Percentiles rank a stretch among this genome's conserved stretches.
These are phyloP conservation scores for Verbascum thapsus DNA, from an alignment of 257 asterid genomes.

Conservation along the genomic window DNA sequence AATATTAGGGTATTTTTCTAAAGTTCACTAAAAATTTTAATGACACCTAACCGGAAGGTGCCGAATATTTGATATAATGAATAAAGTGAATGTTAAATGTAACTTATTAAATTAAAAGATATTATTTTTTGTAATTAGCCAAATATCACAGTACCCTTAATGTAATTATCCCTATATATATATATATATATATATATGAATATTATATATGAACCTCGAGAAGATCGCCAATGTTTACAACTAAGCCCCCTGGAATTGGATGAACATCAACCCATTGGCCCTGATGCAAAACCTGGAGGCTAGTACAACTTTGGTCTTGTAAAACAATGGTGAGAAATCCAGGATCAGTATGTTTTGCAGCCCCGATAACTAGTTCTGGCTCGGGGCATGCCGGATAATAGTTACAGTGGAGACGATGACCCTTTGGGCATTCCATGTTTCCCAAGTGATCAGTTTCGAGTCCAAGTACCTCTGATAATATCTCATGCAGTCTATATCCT, in stretches of 20 bases:
- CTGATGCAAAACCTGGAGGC: conserved; percentile 36
- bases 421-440: conserved; percentile 34
- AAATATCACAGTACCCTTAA: too few species aligned
- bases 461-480: conserved; percentile 29
- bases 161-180: too few species aligned
- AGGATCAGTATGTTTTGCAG: conserved; percentile 35
- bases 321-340: conserved; percentile 45
- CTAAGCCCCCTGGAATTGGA: conserved; percentile 34
- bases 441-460: conserved; percentile 30
- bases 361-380: conserved; percentile 40
- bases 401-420: conserved; percentile 29
- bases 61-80: too few species aligned
- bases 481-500: conserved; percentile 3
- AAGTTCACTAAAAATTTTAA: too few species aligned
- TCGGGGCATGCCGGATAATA: conserved; percentile 53
- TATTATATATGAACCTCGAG: too few species aligned
- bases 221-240: conserved; percentile 41
- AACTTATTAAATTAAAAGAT: too few species aligned
- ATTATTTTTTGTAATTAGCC: too few species aligned
- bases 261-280: conserved; percentile 37
- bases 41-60: too few species aligned
- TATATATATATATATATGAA: too few species aligned
- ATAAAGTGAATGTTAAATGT: too few species aligned
- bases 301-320: conserved; percentile 29
- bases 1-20: too few species aligned